Evolutionary conservation across 1,284 basidiomycete genomes (phyloP).

Genomic region (Salmacisia buchloeana): DNA sequence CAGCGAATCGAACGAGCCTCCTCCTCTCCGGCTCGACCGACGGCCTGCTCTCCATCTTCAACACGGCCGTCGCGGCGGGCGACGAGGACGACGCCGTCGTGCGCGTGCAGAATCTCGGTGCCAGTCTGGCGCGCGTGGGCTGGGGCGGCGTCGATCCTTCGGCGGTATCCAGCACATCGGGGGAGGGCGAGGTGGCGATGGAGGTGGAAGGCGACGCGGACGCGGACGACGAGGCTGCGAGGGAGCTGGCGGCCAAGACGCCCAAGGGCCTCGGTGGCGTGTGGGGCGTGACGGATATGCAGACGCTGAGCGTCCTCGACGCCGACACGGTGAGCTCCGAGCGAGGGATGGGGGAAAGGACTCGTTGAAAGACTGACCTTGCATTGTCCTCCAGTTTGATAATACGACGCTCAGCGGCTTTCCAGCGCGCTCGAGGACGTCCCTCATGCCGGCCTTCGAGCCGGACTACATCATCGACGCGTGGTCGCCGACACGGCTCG

Average conservation of each 20-base stretch:
- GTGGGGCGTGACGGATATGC: constrained; percentile 47
- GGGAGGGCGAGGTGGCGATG: not conserved
- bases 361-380: not conserved
- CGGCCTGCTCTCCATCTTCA: constrained; percentile 39
- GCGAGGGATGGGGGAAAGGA: not conserved
- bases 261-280: constrained; percentile 31
- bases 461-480: constrained; percentile 47
- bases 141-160: constrained; percentile 22
- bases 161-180: no score
- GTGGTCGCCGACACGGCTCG: constrained; percentile 8
- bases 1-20: constrained; percentile 17
- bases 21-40: constrained; percentile 45
- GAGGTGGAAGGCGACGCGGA: constrained; percentile 18
- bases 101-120: constrained; percentile 42
- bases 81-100: constrained; percentile 48
- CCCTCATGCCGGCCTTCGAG: constrained; percentile 33
- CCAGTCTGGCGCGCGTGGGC: constrained; percentile 37
- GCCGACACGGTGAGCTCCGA: constrained; percentile 25
- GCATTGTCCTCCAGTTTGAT: constrained; percentile 23
- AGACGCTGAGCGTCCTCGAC: constrained; percentile 43
- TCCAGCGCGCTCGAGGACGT: constrained; percentile 25
- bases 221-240: constrained; percentile 16
- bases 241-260: constrained; percentile 20
- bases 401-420: constrained; percentile 5
- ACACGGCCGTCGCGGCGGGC: constrained; percentile 21